Percentiles rank a stretch among this genome's conserved stretches.
These are phyloP conservation scores for Penicillium pancosmium DNA, from an alignment of 495 filamentous ascomycete species.

Conservation along the genomic window DNA sequence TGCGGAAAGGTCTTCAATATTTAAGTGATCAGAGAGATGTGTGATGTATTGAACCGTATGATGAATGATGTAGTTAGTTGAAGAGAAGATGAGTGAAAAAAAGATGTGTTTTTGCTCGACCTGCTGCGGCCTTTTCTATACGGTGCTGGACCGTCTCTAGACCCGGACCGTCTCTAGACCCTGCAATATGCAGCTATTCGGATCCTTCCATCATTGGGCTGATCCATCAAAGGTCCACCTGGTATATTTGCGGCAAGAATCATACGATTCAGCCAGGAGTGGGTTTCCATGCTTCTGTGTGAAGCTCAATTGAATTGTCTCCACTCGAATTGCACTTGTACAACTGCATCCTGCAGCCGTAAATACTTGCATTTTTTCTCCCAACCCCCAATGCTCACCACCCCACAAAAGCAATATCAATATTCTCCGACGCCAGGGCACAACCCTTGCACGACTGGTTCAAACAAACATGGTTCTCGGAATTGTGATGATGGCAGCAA, in stretches of 20 bases:
- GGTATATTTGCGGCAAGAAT: constrained; percentile 3
- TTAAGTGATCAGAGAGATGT: neutral
- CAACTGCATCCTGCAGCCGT: constrained; percentile 2
- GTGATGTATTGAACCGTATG: neutral
- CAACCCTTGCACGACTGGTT: neutral
- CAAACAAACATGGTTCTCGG: constrained; percentile 5
- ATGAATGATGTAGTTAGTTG: neutral
- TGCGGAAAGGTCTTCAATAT: neutral
- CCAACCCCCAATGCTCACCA: neutral
- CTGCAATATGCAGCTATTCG: constrained; percentile 9
- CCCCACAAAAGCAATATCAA: neutral
- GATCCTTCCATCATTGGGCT: neutral
- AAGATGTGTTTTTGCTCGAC: constrained; percentile 3
- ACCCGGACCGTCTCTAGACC: constrained; percentile 6
- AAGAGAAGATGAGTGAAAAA: constrained; percentile 6
- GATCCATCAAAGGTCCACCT: constrained; percentile 4
- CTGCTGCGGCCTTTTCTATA: constrained; percentile 12
- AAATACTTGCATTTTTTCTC: constrained; percentile 1
- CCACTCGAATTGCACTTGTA: constrained; percentile 6
- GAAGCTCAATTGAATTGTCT: constrained; percentile 6
- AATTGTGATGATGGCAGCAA: constrained; percentile 12
- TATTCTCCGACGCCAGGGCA: neutral
- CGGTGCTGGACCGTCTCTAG: constrained; percentile 1
- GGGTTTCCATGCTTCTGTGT: constrained; percentile 3
- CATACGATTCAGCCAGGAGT: constrained; percentile 12